These are phyloP conservation scores for Cryptosporidium viatorum DNA, from an alignment of 169 alveolate species.

Conservation along the genomic window DNA sequence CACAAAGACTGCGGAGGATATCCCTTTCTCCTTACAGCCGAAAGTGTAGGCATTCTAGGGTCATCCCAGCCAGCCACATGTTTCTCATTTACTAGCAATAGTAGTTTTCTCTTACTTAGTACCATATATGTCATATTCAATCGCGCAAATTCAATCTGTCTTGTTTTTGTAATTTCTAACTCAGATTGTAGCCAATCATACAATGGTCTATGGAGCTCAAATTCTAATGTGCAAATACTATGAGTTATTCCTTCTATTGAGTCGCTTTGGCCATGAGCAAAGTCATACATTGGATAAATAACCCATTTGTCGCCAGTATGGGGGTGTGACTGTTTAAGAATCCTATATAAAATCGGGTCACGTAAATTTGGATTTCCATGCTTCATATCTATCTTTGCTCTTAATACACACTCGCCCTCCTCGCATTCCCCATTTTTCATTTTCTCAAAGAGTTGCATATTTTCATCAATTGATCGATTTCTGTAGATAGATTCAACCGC, in stretches of 20 bases:
- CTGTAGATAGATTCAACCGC: conserved; percentile 93
- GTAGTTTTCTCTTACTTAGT: conserved; percentile 95
- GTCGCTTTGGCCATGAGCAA: conserved; percentile 99
- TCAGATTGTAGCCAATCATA: conserved; percentile 98
- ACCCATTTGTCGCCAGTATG: conserved; percentile 98
- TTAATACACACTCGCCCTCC: conserved; percentile 94
- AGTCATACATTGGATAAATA: conserved; percentile 99
- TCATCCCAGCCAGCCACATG: conserved; percentile 99
- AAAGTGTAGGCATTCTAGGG: conserved; percentile 98
- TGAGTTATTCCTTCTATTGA: conserved; percentile 97
- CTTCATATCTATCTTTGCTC: conserved; percentile 98
- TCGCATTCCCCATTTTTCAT: conserved; percentile 96
- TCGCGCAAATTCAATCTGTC: conserved; percentile 97
- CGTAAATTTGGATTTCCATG: conserved; percentile 97
- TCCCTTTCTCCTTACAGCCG: conserved; percentile 98
- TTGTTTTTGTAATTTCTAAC: conserved; percentile 85
- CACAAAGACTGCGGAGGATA: conserved; percentile 91
- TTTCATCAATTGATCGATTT: conserved; percentile 95
- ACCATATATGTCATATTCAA: conserved; percentile 96
- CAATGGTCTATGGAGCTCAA: conserved; percentile 97
- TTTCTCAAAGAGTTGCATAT: conserved; percentile 92
- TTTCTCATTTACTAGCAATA: conserved; percentile 91
- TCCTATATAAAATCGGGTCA: conserved; percentile 96
- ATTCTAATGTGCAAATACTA: conserved; percentile 98
- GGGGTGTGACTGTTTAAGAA: conserved; percentile 92